phyloP scores from a whole-genome alignment of 108 stramenopile genomes.

The Poteriospumella lacustris region DNA sequence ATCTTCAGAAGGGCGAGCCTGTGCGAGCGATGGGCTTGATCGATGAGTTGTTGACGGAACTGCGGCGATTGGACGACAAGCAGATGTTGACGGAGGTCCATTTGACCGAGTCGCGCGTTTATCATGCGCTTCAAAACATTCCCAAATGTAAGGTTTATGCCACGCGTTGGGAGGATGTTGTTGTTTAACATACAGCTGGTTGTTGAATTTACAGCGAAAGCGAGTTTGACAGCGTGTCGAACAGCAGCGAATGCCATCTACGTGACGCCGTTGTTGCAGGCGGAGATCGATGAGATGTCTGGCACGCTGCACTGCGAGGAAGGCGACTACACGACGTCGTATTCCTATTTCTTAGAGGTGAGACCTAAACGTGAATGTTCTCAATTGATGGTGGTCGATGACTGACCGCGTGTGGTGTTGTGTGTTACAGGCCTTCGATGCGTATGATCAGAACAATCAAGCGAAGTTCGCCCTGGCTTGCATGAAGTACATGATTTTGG shows the following conservation, averaged over 20 bases:
- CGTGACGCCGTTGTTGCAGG: slow-evolving; percentile 84
- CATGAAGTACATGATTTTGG: slow-evolving; percentile 97
- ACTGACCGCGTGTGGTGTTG: neutral
- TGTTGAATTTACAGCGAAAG: slow-evolving; percentile 62
- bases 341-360: slow-evolving; percentile 94
- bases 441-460: slow-evolving; percentile 68
- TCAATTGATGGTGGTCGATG: neutral
- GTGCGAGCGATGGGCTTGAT: neutral
- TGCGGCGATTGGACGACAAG: slow-evolving; percentile 99
- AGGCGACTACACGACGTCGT: slow-evolving; percentile 93
- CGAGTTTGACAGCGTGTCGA: slow-evolving; percentile 89
- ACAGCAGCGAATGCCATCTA: slow-evolving; percentile 93
- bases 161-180: too few relatives aligned
- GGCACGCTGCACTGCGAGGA: slow-evolving; percentile 95
- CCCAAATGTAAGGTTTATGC: slow-evolving; percentile 69
- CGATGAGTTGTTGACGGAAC: slow-evolving; percentile 68
- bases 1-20: neutral
- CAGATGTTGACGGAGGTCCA: slow-evolving; percentile 93
- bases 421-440: slow-evolving; percentile 80
- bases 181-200: neutral
- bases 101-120: slow-evolving; percentile 77
- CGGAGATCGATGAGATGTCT: slow-evolving; percentile 90
- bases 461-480: slow-evolving; percentile 61
- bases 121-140: slow-evolving; percentile 87
- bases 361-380: neutral